phyloP scores from a whole-genome alignment of 2,329 filamentous ascomycete genomes.

The Pseudocercospora fijiensis region DNA sequence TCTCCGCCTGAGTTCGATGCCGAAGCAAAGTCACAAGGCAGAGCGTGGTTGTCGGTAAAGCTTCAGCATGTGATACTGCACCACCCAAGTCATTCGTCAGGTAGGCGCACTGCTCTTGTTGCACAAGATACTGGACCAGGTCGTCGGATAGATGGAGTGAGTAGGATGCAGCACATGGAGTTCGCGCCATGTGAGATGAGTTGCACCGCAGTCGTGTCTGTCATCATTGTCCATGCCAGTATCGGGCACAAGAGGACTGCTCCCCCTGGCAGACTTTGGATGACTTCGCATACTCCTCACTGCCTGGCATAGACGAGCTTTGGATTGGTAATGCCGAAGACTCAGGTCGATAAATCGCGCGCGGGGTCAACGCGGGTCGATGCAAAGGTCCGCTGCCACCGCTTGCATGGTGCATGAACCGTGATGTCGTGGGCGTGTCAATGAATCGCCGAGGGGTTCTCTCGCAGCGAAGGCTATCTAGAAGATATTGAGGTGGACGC shows the following conservation, averaged over 20 bases:
- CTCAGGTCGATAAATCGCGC: background rate
- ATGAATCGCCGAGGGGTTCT: background rate
- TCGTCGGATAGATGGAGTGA: background rate
- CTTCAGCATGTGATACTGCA: background rate
- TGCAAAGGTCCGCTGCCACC: background rate
- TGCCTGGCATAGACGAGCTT: background rate
- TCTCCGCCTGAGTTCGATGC: background rate
- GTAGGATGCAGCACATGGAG: background rate
- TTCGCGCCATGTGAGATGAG: background rate
- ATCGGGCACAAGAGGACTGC: too few species aligned
- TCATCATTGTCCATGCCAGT: too few species aligned
- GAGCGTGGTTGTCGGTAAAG: constrained; percentile 1
- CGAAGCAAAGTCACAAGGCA: background rate
- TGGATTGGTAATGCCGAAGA: background rate
- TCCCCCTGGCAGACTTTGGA: background rate
- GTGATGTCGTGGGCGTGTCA: background rate
- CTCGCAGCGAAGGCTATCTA: background rate
- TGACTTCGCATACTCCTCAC: background rate
- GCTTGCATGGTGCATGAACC: constrained; percentile 2
- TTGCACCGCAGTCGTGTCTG: background rate
- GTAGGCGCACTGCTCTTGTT: background rate
- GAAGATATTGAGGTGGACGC: background rate
- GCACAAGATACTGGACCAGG: background rate
- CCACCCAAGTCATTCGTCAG: background rate
- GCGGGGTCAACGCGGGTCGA: constrained; percentile 5